Base-by-base conservation (phyloP, 169 alveolate genomes). In the Eimeria necatrix region DNA sequence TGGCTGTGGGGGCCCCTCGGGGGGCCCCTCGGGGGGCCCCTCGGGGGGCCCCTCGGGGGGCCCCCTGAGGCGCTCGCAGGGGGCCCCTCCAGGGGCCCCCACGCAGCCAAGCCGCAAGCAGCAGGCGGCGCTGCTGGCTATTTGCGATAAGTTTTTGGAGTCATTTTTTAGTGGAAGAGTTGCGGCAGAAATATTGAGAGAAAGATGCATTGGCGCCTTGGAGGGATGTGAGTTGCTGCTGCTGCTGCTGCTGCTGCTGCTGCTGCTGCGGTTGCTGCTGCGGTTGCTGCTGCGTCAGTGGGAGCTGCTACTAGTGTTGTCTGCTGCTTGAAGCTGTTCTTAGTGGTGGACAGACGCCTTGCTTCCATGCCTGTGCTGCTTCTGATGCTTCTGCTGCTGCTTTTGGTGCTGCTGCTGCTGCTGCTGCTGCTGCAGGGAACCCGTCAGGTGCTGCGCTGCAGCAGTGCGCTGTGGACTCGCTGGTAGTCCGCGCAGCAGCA, bases 71-170 rank as follows among this genome's bases (percentile, higher is more conserved):
- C 41, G 41, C 14, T 10, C 41, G 26, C 9, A 9, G 8, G 41
- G 5, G 8, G 76, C 32, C 41, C 9, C 9, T 8, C 76, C 76
- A 9, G 14, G 5, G 41, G 64, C 8, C 14, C 9, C 26, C 26
- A 20, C 41, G 61, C 41, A 48, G 86, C 86, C 86, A n/a, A 76
- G 64, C 32, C 3, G 86, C 22, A 76, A 76, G 86, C 86, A 76
- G 60, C 86, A 76, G 86, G 86, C 86, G 5, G 86, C 86, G 86
- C 86, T 76, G 86, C 86, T 76, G 64, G 86, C 86, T 7, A 60
- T 76, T 3, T 76, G 86, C 24, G 86, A 76, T 60, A 76, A 76
- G 22, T 76, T 76, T 76, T 32, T 76, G 61, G 86, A 76, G 86
- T 16, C 64, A 16, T 76, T 76, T 48, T 76, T 76, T 48, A n/a